Evolutionary conservation across 148 eudicot genomes (phyloP).

Genomic region (Chenopodium formosanum): DNA sequence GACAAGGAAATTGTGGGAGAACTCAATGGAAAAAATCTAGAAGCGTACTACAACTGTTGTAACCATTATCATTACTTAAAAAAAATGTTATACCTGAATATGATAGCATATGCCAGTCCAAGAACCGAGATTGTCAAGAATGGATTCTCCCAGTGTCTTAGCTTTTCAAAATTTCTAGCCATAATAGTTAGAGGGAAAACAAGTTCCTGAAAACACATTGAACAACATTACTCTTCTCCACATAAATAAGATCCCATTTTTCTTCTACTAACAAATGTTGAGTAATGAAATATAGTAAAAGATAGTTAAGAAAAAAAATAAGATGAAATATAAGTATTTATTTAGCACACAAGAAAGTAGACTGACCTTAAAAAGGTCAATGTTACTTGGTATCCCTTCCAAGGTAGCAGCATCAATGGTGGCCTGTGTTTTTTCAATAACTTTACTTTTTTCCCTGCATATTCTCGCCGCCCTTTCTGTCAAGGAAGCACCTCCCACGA

Average conservation of each 20-base stretch:
- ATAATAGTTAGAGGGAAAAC: constrained; percentile 59
- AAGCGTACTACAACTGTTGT: not conserved
- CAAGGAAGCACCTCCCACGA: constrained; percentile 70
- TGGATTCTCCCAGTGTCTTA: constrained; percentile 88
- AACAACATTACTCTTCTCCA: constrained; percentile 1
- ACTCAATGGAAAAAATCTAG: not conserved
- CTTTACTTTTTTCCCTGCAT: constrained; percentile 57
- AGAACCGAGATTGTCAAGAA: constrained; percentile 67
- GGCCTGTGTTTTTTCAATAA: constrained; percentile 80
- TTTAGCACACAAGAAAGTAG: not conserved
- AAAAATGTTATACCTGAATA: constrained; percentile 55
- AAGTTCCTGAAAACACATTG: constrained; percentile 58
- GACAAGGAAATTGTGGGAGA: constrained; percentile 16
- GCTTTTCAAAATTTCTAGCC: constrained; percentile 57
- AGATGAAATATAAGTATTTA: not conserved
- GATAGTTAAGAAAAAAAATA: not conserved
- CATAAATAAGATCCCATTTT: not conserved
- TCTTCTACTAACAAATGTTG: not conserved
- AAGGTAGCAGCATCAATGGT: constrained; percentile 90
- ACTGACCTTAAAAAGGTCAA: constrained; percentile 87
- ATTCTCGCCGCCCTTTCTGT: constrained; percentile 62
- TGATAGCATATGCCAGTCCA: constrained; percentile 55
- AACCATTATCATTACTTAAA: not conserved
- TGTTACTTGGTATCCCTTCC: constrained; percentile 94
- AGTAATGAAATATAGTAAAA: not conserved